Conservation (phyloP, 768 basidiomycete genomes). For the Rickenella mellea region DNA sequence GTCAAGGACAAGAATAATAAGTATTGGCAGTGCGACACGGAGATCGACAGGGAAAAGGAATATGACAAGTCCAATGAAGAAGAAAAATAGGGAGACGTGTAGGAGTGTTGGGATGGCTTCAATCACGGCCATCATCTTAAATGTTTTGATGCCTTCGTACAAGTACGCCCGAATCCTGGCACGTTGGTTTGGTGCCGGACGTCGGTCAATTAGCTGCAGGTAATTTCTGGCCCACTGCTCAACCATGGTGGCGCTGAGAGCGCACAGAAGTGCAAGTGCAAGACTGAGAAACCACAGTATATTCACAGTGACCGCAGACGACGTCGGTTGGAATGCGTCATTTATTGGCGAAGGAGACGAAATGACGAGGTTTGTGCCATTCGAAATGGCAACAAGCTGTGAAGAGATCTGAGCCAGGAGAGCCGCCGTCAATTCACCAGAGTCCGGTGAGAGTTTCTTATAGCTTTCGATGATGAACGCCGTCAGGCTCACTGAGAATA, state of each 20-base stretch:
- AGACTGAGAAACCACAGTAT: conserved; percentile 7
- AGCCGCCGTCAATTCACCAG: neutral
- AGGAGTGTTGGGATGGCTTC: conserved; percentile 9
- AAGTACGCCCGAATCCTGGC: conserved; percentile 9
- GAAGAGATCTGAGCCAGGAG: conserved; percentile 5
- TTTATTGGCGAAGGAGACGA: too few relatives aligned
- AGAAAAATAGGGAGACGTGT: conserved; percentile 8
- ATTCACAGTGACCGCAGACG: conserved; percentile 4
- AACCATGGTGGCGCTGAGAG: conserved; percentile 4
- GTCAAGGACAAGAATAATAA: conserved; percentile 1
- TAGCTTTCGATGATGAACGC: conserved; percentile 12
- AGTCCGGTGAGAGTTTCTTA: conserved; percentile 4
- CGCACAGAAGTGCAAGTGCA: conserved; percentile 5
- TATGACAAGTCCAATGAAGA: conserved; percentile 6
- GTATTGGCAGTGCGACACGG: conserved; percentile 3
- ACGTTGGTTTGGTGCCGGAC: conserved; percentile 7
- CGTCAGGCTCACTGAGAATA: conserved; percentile 11
- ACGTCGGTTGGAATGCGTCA: too few relatives aligned
- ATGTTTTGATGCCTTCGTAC: conserved; percentile 5
- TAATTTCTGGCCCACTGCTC: conserved; percentile 9
- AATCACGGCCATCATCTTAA: conserved; percentile 4
- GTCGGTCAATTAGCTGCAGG: conserved; percentile 6
- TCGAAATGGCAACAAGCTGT: neutral
- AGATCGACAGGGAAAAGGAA: conserved; percentile 8
- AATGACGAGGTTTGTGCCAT: too few relatives aligned